Evolutionary conservation across 2,329 filamentous ascomycete genomes (phyloP).

Genomic region (Trichoderma endophyticum): DNA sequence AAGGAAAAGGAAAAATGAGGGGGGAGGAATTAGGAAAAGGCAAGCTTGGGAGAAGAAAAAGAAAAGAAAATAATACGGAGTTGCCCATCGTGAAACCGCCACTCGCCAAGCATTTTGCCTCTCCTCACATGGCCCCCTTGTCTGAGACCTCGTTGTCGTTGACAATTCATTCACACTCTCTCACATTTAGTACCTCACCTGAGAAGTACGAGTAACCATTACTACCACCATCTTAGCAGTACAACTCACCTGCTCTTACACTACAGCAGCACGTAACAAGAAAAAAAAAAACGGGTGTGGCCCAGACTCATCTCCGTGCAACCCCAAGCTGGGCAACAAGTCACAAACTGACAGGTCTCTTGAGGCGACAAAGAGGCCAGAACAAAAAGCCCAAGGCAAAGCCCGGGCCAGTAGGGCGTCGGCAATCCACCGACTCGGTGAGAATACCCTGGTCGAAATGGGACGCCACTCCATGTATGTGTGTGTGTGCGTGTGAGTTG

Average conservation of each 20-base stretch:
- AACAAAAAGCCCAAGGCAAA: not conserved
- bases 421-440: slow-evolving; percentile 15
- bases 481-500: not conserved
- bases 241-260: not conserved
- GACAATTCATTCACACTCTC: not conserved
- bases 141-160: not conserved
- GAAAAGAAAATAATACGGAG: not conserved
- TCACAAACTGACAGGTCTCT: slow-evolving; percentile 8
- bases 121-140: not conserved
- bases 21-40: not conserved
- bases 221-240: not conserved
- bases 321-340: not conserved
- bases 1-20: not conserved
- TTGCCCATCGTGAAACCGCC: slow-evolving; percentile 2
- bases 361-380: not conserved
- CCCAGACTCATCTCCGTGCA: not conserved
- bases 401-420: not conserved
- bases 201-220: not conserved
- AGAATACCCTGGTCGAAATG: not conserved
- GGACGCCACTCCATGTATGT: not conserved
- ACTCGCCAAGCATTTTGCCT: slow-evolving; percentile 2
- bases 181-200: not conserved
- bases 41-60: not conserved
- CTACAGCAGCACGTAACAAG: not conserved
- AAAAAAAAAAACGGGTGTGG: not conserved